Percentiles rank a stretch among this genome's conserved stretches.
Evolutionary conservation across 2,329 filamentous ascomycete species (phyloP).

Genomic region (Pseudonectria buxi): DNA sequence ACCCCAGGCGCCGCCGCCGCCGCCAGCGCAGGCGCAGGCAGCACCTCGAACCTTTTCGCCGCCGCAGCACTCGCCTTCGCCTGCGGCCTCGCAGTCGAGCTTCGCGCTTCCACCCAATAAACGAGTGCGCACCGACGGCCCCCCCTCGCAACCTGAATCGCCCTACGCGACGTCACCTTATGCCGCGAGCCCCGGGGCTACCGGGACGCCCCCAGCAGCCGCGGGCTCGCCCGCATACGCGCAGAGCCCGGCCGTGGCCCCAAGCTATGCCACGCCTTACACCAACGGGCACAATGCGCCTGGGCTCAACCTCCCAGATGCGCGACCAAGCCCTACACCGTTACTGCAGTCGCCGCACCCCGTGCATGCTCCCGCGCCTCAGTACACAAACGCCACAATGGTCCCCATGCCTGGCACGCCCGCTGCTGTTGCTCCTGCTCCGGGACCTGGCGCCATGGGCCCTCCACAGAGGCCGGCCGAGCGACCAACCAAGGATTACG

Average conservation of each 20-base stretch:
- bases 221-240: conserved; percentile 31
- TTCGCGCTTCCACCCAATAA: conserved; percentile 63
- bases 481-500: conserved; percentile 52
- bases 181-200: conserved; percentile 38
- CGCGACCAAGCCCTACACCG: conserved; percentile 26
- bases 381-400: conserved; percentile 16
- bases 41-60: conserved; percentile 55
- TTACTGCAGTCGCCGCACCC: conserved; percentile 27
- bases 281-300: conserved; percentile 32
- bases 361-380: conserved; percentile 17
- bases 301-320: conserved; percentile 29
- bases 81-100: conserved; percentile 46
- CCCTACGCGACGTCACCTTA: conserved; percentile 51
- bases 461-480: conserved; percentile 57
- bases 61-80: conserved; percentile 55
- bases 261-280: conserved; percentile 31
- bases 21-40: conserved; percentile 31
- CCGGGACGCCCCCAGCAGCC: conserved; percentile 34
- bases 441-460: conserved; percentile 39
- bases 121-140: conserved; percentile 52
- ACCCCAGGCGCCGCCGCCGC: conserved; percentile 33
- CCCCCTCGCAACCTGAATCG: conserved; percentile 59
- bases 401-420: conserved; percentile 20
- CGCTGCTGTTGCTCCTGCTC: conserved; percentile 17
- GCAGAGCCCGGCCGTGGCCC: conserved; percentile 26